phyloP scores from a whole-genome alignment of 768 basidiomycete genomes.

The Podaxis rugospora region DNA sequence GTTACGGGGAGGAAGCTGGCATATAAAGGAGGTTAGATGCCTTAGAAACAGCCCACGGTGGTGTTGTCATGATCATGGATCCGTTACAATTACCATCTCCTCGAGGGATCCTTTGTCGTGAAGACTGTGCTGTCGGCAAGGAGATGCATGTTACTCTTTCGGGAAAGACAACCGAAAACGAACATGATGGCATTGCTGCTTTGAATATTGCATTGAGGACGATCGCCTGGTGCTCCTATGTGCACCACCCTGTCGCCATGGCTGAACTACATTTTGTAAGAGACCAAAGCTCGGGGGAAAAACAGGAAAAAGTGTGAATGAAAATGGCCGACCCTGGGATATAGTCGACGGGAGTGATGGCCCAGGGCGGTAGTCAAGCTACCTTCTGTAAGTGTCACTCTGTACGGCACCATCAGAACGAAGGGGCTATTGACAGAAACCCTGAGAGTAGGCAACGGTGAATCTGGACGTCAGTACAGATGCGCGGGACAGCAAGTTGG shows the following conservation, averaged over 20 bases:
- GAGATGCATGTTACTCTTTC: slow-evolving; percentile 32
- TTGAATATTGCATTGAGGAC: neutral
- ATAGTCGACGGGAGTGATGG: neutral
- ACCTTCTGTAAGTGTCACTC: neutral
- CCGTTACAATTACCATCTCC: slow-evolving; percentile 12
- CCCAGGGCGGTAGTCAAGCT: neutral
- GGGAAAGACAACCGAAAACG: slow-evolving; percentile 9
- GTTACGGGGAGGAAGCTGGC: slow-evolving; percentile 20
- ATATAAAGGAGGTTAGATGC: slow-evolving; percentile 37
- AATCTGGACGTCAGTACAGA: neutral
- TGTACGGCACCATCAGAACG: slow-evolving; percentile 7
- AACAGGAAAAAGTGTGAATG: neutral
- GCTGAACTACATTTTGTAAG: neutral
- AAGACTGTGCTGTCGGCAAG: slow-evolving; percentile 50
- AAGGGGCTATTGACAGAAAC: slow-evolving; percentile 2
- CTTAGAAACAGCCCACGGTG: slow-evolving; percentile 56
- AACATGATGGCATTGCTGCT: slow-evolving; percentile 7
- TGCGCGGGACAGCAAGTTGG: neutral
- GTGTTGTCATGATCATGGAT: slow-evolving; percentile 40
- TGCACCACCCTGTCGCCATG: neutral
- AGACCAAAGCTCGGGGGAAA: neutral
- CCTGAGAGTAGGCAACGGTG: neutral
- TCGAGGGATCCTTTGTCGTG: slow-evolving; percentile 10
- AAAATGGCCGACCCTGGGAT: neutral
- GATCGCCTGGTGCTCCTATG: neutral